phyloP scores from a whole-genome alignment of 768 basidiomycete genomes.

The Lactarius deliciosus region DNA sequence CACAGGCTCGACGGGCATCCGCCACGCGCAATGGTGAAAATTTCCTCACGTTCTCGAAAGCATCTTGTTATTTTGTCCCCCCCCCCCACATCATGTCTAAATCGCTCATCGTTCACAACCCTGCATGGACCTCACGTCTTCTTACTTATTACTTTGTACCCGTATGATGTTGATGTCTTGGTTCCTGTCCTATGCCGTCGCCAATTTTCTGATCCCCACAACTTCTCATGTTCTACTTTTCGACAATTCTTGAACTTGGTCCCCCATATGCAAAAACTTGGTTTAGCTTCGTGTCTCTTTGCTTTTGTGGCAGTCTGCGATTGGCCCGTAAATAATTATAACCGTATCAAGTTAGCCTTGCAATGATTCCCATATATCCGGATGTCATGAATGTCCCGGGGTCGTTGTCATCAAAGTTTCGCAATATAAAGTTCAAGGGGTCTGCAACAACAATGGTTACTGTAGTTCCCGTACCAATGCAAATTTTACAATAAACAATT shows the following conservation, averaged over 20 bases:
- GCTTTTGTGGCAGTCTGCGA: neutral
- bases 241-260: constrained; percentile 6
- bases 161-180: constrained; percentile 14
- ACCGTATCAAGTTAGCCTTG: constrained; percentile 1
- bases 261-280: constrained; percentile 16
- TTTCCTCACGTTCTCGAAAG: neutral
- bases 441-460: neutral
- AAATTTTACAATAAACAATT: too few relatives aligned
- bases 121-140: constrained; percentile 19
- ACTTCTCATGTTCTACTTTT: neutral
- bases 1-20: constrained; percentile 27
- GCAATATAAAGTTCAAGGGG: neutral
- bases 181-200: constrained; percentile 16
- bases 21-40: constrained; percentile 27
- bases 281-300: constrained; percentile 11
- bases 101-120: constrained; percentile 16
- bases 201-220: constrained; percentile 7
- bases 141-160: constrained; percentile 25
- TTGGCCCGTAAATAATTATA: constrained; percentile 9
- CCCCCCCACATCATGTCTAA: constrained; percentile 13
- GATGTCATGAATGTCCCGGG: neutral
- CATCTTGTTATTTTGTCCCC: neutral
- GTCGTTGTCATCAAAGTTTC: neutral
- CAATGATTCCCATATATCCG: neutral
- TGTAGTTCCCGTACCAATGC: too few relatives aligned